Base-by-base conservation (phyloP, 768 basidiomycete species). In the Gyrodon lividus region DNA sequence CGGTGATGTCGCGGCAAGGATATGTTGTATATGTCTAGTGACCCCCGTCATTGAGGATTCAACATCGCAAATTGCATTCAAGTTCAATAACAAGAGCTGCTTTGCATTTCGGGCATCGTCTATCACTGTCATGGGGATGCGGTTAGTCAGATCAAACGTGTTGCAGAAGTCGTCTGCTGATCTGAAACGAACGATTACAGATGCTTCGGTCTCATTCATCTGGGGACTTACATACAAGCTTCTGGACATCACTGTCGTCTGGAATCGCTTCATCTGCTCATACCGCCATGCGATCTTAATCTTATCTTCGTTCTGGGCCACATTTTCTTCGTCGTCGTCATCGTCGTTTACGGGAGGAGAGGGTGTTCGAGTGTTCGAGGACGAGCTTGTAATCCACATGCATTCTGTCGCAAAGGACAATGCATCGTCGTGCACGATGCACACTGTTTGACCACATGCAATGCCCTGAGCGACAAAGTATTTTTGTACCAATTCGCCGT, bases 241-340 rank as follows among this genome's bases (percentile, higher is more conserved):
- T 40, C 76, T 65, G 43, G 72, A 55, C 33, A 74, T 65, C 19
- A 93, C 84, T 2, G 91, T 92, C 4, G 94, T 97, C 72, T 91
- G 82, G 67, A 97, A 96, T 70, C 78, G 85, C 72, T 87, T 90
- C 89, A 98, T 89, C 51, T 85, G 79, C 62, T 92, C 92, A 69
- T 99, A 99, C 64, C 97, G 80, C 91, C 97, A 99, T 26, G 97
- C 97, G 60, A 99, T 98, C 73, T 89, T 96, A 57, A 95, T 88
- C 60, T 83, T 84, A 23, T 82, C 76, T 37, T 72, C 78, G 31
- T 60, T 64, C 57, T 75, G 76, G 12, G 64, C 63, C n/a, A 56
- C 57, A 30, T 57, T 58, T n/a, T 51, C 62, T 23, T 70, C 70
- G 12, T 71, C 70, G 16, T 67, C 65, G 7, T 58, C 61, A 26